Conservation (phyloP, 345 rosid genomes). For the Raphanus raphanistrum region DNA sequence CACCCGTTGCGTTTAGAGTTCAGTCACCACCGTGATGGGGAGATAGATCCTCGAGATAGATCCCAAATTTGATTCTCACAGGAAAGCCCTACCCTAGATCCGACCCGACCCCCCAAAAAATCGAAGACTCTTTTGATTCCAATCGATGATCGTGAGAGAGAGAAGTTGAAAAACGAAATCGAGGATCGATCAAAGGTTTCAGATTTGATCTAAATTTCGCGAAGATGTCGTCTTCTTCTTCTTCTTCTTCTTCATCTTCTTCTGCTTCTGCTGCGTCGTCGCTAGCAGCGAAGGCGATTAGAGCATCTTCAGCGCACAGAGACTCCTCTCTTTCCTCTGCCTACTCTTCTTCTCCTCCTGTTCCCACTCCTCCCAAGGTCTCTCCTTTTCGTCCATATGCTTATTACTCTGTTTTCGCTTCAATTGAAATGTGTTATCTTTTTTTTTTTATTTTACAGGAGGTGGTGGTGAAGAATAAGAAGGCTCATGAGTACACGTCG, state of each 20-base stretch:
- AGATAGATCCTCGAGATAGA: no score
- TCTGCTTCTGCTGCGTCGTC: conserved; percentile 38
- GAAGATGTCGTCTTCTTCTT: conserved; percentile 9
- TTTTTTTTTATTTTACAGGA: conserved; percentile 38
- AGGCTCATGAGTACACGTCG: conserved; percentile 48
- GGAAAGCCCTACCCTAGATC: no score
- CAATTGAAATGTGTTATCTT: conserved; percentile 1
- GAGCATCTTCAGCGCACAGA: conserved; percentile 27
- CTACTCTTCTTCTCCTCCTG: conserved; percentile 46
- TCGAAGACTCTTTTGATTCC: neutral
- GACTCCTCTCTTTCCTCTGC: conserved; percentile 77
- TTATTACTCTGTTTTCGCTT: neutral
- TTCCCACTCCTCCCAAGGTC: conserved; percentile 9
- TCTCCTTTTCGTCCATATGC: neutral
- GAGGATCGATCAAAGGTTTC: conserved; percentile 3
- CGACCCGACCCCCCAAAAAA: no score
- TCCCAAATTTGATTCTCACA: no score
- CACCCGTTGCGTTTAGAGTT: no score
- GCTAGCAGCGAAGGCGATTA: conserved; percentile 71
- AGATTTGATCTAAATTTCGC: neutral
- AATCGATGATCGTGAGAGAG: no score
- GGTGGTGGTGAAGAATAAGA: neutral
- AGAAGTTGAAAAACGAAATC: no score
- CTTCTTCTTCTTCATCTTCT: no score
- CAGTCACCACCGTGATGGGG: no score